Base-by-base conservation (phyloP, 1,139 yeast species). In the Blastobotrys ciferrii region DNA sequence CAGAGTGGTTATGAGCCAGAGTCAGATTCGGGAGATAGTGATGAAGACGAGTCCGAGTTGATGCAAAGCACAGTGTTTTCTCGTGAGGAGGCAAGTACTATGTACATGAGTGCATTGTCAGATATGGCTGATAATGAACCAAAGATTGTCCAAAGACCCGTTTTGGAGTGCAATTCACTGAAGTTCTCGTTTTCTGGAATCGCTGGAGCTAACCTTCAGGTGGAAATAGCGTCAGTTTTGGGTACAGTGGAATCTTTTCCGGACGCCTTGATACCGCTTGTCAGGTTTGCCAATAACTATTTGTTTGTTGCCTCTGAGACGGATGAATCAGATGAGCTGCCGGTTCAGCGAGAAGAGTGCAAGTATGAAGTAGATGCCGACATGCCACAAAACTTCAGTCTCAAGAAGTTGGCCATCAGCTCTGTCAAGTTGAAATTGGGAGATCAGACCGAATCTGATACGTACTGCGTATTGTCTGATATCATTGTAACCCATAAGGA, bases 91-190 rank as follows among this genome's bases (percentile, higher is more conserved):
- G 84, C 86, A 1, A 77, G 81, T 43, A 82, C 94, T 1, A 76
- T 88, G 30, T 88, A 87, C 62, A 81, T 87, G 91, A 87, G 95
- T 66, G 95, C 96, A 1, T 53, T 57, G 51, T 56, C 66, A 28
- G 53, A 53, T 14, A 43, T 52, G 3, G 20, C 41, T 6, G 31
- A 42, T 2, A 18, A 19, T 13, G 51, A 45, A 13, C 38, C 47
- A 3, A 45, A 43, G n/a, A 53, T 15, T 25, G 46, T 9, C 43
- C 45, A 25, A 43, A 57, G n/a, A 41, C 61, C 30, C 39, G 49
- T 45, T 25, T 53, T 48, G 42, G 62, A 44, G 61, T 51, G 57
- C 14, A 59, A 56, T n/a, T 25, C 48, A 11, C 28, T 54, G 12
- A 51, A 47, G 3, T 38, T 58, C 13, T 25, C 48, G 1, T 58